phyloP scores from a whole-genome alignment of 495 filamentous ascomycete genomes.

The Trichoderma gamsii region DNA sequence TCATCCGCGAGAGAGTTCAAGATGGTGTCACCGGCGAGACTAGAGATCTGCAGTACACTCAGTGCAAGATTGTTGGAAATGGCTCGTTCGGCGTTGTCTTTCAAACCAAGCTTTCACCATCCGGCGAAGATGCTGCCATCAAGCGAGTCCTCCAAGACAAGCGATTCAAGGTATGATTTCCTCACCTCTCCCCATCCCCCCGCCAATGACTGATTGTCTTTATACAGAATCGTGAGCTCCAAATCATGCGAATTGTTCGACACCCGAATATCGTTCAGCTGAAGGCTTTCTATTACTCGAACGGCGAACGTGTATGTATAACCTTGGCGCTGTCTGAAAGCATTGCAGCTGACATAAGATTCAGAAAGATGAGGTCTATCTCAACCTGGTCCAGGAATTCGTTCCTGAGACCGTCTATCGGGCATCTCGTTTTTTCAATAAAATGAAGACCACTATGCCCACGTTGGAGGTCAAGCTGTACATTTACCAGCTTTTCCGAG shows the following conservation, averaged over 20 bases:
- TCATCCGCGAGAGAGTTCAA: constrained; percentile 97
- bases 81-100: constrained; percentile 98
- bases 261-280: constrained; percentile 98
- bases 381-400: constrained; percentile 96
- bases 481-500: constrained; percentile 98
- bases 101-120: constrained; percentile 95
- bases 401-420: constrained; percentile 98
- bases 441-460: constrained; percentile 99
- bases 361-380: constrained; percentile 98
- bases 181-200: not conserved
- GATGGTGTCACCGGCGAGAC: constrained; percentile 95
- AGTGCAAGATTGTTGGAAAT: constrained; percentile 99
- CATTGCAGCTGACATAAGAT: constrained; percentile 16
- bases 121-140: constrained; percentile 95
- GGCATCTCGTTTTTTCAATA: constrained; percentile 98
- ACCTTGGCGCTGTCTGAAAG: not conserved
- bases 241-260: constrained; percentile 98
- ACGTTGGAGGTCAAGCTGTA: constrained; percentile 98
- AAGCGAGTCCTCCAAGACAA: constrained; percentile 98
- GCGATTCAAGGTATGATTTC: constrained; percentile 78
- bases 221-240: constrained; percentile 92
- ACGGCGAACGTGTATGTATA: constrained; percentile 82
- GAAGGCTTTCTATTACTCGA: constrained; percentile 99
- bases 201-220: constrained; percentile 32
- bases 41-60: constrained; percentile 93